These are phyloP conservation scores for Penicillium nucicola DNA, from an alignment of 495 filamentous ascomycete genomes.

Conservation along the genomic window DNA sequence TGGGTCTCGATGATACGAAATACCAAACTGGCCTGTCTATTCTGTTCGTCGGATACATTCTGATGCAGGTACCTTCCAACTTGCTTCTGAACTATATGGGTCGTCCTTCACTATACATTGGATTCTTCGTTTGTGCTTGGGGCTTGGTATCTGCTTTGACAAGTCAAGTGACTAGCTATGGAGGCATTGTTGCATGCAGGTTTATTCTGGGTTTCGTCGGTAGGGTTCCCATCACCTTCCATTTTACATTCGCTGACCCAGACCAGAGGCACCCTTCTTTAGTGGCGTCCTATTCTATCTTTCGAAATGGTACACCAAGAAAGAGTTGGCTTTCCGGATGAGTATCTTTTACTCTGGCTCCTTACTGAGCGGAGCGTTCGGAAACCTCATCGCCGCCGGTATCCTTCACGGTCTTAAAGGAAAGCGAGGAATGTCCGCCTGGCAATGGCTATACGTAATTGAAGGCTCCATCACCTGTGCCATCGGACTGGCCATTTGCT, in stretches of 20 bases:
- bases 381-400: slow-evolving; percentile 59
- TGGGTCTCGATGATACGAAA: slow-evolving; percentile 35
- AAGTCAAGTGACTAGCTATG: slow-evolving; percentile 48
- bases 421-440: slow-evolving; percentile 39
- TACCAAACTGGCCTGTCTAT: slow-evolving; percentile 50
- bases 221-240: background rate
- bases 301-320: slow-evolving; percentile 58
- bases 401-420: slow-evolving; percentile 43
- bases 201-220: slow-evolving; percentile 51
- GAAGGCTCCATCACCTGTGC: slow-evolving; percentile 41
- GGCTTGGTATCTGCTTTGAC: slow-evolving; percentile 51
- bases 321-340: slow-evolving; percentile 56
- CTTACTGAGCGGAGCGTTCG: slow-evolving; percentile 61
- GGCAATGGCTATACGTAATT: slow-evolving; percentile 55
- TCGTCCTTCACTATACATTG: slow-evolving; percentile 44
- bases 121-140: slow-evolving; percentile 52
- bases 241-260: too few relatives aligned
- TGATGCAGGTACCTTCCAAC: slow-evolving; percentile 60
- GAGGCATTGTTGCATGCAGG: slow-evolving; percentile 52
- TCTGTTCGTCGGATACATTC: slow-evolving; percentile 53
- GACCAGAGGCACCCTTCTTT: slow-evolving; percentile 49
- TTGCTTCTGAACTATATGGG: slow-evolving; percentile 57
- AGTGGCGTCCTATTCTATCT: slow-evolving; percentile 52
- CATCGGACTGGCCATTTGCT: slow-evolving; percentile 36
- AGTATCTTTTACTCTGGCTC: slow-evolving; percentile 67